Conservation (phyloP, 768 basidiomycete genomes). For the Tricholoma flavovirens region DNA sequence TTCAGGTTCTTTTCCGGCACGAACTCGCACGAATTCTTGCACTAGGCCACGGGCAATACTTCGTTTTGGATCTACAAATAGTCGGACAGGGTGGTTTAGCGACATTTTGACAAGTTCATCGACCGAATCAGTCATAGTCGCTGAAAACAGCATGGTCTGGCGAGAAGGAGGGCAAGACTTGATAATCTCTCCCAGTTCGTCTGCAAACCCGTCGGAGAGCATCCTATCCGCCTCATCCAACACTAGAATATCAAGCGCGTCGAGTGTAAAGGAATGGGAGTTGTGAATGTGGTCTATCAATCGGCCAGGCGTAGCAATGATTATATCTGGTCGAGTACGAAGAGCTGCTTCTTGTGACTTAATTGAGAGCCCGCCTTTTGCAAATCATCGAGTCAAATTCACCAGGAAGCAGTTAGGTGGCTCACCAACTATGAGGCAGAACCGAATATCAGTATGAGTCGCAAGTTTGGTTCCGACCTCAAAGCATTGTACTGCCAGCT, state of each 20-base stretch:
- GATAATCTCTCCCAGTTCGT: conserved; percentile 92
- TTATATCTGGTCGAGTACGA: conserved; percentile 83
- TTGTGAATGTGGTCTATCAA: conserved; percentile 97
- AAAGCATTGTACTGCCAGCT: conserved; percentile 93
- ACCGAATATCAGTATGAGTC: conserved; percentile 80
- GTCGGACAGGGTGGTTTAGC: conserved; percentile 84
- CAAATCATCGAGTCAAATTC: conserved; percentile 6
- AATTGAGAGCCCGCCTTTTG: conserved; percentile 83
- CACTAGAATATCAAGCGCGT: conserved; percentile 88
- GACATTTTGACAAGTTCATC: conserved; percentile 92
- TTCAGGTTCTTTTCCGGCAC: conserved; percentile 71
- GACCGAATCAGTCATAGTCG: conserved; percentile 97
- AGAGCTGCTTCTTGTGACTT: conserved; percentile 87
- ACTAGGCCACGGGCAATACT: conserved; percentile 79
- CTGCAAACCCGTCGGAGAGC: conserved; percentile 92
- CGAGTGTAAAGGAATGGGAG: conserved; percentile 87
- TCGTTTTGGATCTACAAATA: conserved; percentile 94
- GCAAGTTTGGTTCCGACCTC: conserved; percentile 86
- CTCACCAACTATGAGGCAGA: conserved; percentile 89
- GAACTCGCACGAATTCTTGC: conserved; percentile 94
- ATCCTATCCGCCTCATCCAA: conserved; percentile 98
- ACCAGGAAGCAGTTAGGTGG: conserved; percentile 7
- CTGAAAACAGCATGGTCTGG: conserved; percentile 98
- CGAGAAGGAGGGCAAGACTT: conserved; percentile 80
- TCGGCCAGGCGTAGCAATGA: conserved; percentile 96